Base-by-base conservation (phyloP, 768 basidiomycete genomes). In the Fomitopsis serialis region DNA sequence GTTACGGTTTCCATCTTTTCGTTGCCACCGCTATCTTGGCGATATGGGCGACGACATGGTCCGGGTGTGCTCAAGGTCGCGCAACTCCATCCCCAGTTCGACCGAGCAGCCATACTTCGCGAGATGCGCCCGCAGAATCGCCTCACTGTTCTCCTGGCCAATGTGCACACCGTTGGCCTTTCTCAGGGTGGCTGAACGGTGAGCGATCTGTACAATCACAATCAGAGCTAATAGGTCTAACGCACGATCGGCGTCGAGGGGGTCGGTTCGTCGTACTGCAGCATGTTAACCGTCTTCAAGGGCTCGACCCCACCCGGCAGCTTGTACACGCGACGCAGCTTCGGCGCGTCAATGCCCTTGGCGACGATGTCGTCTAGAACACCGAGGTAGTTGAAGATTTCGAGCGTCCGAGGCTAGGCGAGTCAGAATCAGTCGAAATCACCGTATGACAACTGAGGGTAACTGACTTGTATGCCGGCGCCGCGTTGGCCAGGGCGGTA, bases 61-160 rank as follows among this genome's bases (percentile, higher is more conserved):
- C 70, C 0, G 57, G 46, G 22, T 54, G 37, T 52, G 72, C 51
- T 70, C 66, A 47, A 76, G 66, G 11, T 52, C 58, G 21, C 54
- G 43, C 11, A 75, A 54, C 50, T 71, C 71, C 15, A 65, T 65
- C 7, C 59, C 68, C 1, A 65, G 48, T 52, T 74, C 74, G n/a
- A 79, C 68, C 7, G 58, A 17, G 36, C 52, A 54, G 27, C 60
- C 64, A 24, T 60, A 45, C 44, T 58, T 58, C 24, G 50, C 51
- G 12, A 65, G 62, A 40, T 58, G 62, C 8, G 50, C 50, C 12
- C 68, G 63, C 12, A 74, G 59, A 23, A 72, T 61, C 11, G 50
- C 48, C 49, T 70, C 68, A 13, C 23, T 21, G 23, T 25, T 35
- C 46, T 40, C 37, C 19, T 40, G 37, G 15, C 37, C 37, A 4